Base-by-base conservation (phyloP, 768 basidiomycete genomes). In the Filobasidium floriforme region DNA sequence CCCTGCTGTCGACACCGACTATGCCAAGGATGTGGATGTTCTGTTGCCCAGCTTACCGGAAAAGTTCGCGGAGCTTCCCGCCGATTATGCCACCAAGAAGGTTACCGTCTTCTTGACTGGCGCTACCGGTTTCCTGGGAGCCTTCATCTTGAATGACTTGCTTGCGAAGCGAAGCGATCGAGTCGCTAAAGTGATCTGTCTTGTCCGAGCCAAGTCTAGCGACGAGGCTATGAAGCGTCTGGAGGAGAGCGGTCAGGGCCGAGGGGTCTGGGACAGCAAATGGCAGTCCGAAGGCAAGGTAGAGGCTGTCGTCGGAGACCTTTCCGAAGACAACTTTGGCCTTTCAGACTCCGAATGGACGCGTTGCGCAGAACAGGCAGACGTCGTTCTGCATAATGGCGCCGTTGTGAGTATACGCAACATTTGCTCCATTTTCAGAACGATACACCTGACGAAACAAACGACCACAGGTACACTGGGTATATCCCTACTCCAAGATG, bases 381-480 rank as follows among this genome's bases (percentile, higher is more conserved):
- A 98, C 73, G 86, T 85, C 0, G 82, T 99, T 41, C 73, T 98
- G 55, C 96, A 99, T 76, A 99, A 99, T 70, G 96, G 96, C 41
- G 96, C 96, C n/a, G 79, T 97, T 78, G 94, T 93, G 71, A 66
- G 88, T 82, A n/a, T 6, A 60, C 10, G 24, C 41, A 14, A 46
- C 61, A 22, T 41, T 28, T 37, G 28, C n/a, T n/a, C n/a, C n/a
- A n/a, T n/a, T n/a, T n/a, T n/a, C n/a, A n/a, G n/a, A n/a, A n/a
- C n/a, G n/a, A n/a, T n/a, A n/a, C n/a, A n/a, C n/a, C n/a, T n/a
- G n/a, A n/a, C n/a, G n/a, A n/a, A n/a, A n/a, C n/a, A n/a, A n/a
- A n/a, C n/a, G n/a, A n/a, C n/a, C n/a, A n/a, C 73, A 92, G 90
- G 91, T 98, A 15, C 96, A 99, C 75, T 99, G 96, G 96, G 90